phyloP scores from a whole-genome alignment of 176 grass and related monocot genomes.

The Chrysopogon serrulatus region DNA sequence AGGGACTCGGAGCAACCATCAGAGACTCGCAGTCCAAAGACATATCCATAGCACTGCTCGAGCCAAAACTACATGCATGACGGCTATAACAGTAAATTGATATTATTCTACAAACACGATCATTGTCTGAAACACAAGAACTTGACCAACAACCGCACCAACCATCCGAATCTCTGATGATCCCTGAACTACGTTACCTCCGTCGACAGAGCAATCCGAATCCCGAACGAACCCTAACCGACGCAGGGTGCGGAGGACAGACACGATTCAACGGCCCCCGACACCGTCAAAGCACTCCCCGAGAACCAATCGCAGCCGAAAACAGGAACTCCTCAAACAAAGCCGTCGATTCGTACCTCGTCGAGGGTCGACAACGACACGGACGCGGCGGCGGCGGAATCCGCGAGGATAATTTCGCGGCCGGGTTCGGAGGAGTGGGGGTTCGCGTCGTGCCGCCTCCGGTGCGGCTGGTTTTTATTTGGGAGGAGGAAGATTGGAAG shows the following conservation, averaged over 20 bases:
- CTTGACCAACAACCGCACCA: neutral
- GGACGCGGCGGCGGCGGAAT: neutral
- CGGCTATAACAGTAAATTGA: neutral
- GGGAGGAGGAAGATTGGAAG: neutral
- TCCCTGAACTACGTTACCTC: too few species aligned
- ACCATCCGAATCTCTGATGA: neutral
- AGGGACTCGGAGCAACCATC: neutral
- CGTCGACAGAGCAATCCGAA: neutral
- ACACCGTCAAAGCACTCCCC: neutral
- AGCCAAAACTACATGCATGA: neutral
- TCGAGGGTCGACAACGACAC: too few species aligned
- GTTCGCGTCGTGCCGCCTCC: neutral
- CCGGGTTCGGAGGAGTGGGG: neutral
- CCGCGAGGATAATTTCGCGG: neutral
- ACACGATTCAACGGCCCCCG: neutral
- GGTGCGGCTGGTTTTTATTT: neutral
- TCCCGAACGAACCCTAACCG: neutral
- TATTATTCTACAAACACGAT: neutral
- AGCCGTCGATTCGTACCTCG: conserved; percentile 6
- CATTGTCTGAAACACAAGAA: neutral
- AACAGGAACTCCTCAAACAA: neutral
- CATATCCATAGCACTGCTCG: neutral
- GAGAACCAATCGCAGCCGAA: neutral
- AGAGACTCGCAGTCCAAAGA: neutral
- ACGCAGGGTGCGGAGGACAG: neutral